Evolutionary conservation across 495 filamentous ascomycete genomes (phyloP), one percentile per base, ranked within the genome.

Genomic region (Penicillium coffeae): DNA sequence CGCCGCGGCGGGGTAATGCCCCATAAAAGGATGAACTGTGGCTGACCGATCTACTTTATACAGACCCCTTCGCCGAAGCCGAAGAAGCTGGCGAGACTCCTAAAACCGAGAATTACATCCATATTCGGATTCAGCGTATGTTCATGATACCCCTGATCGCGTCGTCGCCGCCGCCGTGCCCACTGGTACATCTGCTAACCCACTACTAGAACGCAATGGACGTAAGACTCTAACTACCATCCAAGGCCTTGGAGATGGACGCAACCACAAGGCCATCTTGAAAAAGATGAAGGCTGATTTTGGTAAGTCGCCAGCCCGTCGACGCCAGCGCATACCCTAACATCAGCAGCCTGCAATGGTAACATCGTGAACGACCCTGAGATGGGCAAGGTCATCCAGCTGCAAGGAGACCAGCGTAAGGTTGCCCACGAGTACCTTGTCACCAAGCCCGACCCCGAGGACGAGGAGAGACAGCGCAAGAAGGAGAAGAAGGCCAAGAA

Each of bases 31-130:
- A 47, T 46, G 58, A 45, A 55, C 55, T 54, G 49, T 69, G 51
- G 62, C 70, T 71, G 62, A 73, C 68, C n/a, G 62, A 4, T 30
- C 55, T 58, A 50, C 48, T 52, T 50, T 51, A 51, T 44, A 62
- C 69, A 96, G 91, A 98, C 87, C 93, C 93, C 87, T 98, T 98
- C 92, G 93, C 93, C 86, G 93, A 98, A 88, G 94, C 92, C 85
- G 93, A 97, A 88, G 92, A 95, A 83, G 89, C 88, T 72, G 90
- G 90, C 77, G 86, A 93, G 73, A 85, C 83, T 58, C 85, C 85
- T 70, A 87, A 94, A 79, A 87, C 89, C 73, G 89, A 96, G 74
- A 94, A 95, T 74, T 96, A 97, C 69, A 95, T 97, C 76, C 94
- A 97, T 78, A 98, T 98, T 71, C 90, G 93, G 73, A 97, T 98